Conservation (phyloP, 371 early-diverging fungal species). For the Actinomortierella ambigua region DNA sequence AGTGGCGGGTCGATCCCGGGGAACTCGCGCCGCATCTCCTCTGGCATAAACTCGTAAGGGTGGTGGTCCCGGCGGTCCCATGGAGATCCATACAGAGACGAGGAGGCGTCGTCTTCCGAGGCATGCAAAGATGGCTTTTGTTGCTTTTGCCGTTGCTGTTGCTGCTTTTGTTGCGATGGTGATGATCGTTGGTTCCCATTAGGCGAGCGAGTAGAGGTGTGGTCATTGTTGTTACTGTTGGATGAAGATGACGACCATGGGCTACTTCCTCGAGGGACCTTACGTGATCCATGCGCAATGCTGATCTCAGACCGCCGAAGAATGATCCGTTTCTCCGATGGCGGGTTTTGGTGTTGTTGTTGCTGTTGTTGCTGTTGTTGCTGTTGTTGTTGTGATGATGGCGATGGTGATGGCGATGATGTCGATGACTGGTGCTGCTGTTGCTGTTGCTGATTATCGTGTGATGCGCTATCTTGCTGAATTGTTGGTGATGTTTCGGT, state of each 20-base stretch:
- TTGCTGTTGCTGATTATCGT: slow-evolving; percentile 4
- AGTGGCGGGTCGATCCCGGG: slow-evolving; percentile 21
- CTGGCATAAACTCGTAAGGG: slow-evolving; percentile 25
- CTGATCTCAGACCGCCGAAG: slow-evolving; percentile 39
- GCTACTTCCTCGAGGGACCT: slow-evolving; percentile 6
- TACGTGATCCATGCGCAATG: slow-evolving; percentile 11
- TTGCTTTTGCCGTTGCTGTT: neutral
- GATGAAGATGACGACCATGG: slow-evolving; percentile 1
- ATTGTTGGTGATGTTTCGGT: no score
- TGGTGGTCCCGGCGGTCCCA: slow-evolving; percentile 12
- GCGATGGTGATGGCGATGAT: neutral
- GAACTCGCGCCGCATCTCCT: slow-evolving; percentile 34
- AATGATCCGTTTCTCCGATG: slow-evolving; percentile 2
- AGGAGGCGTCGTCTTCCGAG: slow-evolving; percentile 6
- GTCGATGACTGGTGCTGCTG: neutral
- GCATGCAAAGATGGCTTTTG: neutral
- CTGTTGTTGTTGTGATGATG: neutral
- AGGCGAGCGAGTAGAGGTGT: neutral
- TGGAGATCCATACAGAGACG: slow-evolving; percentile 32
- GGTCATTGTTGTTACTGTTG: no score
- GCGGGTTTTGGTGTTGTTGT: neutral
- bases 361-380: slow-evolving; percentile 3
- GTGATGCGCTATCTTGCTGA: neutral
- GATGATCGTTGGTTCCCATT: neutral
- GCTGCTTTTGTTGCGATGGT: neutral